Evolutionary conservation across 1,139 yeast genomes (phyloP), one percentile per base, ranked within the genome.

Genomic region (Diutina siamensis): DNA sequence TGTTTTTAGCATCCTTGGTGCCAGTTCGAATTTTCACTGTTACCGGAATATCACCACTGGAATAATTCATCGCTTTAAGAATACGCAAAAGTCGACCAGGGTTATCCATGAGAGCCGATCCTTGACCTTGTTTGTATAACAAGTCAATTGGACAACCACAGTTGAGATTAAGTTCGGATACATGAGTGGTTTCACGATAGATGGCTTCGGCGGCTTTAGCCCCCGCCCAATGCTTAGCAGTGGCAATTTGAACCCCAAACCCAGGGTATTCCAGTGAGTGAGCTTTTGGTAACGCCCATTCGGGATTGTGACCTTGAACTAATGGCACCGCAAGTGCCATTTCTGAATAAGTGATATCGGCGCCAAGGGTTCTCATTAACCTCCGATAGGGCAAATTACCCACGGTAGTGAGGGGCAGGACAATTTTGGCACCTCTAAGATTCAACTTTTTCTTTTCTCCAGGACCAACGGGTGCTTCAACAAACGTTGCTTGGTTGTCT

Each of bases 131-230:
- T 53, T 92, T 76, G 62, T 81, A 94, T 22, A 92, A 70, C 54
- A 94, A 71, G 60, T 94, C 98, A 54, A 92, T 92, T 15, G 99
- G 99, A 62, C 99, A 92, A 2, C 99, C 99, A 60, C 95, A 83
- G 64, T 92, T 92, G 56, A 92, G 72, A 59, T 92, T 94, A 52
- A 92, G 68, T 60, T 92, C 97, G 32, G 84, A 76, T 20, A 83
- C 77, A 46, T 71, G 63, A 4, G 72, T 61, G 22, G 79, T 64
- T 48, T 76, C 74, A 51, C 71, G 72, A 15, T 78, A 71, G 25
- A 92, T 66, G 4, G 81, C 80, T 62, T 92, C 97, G 8, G 94
- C 82, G 3, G 96, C 94, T 61, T 86, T 88, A 34, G 92, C 77
- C 3, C 94, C 95, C 52, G 89, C 94, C 94, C 95, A 87, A 50